Conservation (phyloP, 306 rosid species). For the Begonia peltatifolia region DNA sequence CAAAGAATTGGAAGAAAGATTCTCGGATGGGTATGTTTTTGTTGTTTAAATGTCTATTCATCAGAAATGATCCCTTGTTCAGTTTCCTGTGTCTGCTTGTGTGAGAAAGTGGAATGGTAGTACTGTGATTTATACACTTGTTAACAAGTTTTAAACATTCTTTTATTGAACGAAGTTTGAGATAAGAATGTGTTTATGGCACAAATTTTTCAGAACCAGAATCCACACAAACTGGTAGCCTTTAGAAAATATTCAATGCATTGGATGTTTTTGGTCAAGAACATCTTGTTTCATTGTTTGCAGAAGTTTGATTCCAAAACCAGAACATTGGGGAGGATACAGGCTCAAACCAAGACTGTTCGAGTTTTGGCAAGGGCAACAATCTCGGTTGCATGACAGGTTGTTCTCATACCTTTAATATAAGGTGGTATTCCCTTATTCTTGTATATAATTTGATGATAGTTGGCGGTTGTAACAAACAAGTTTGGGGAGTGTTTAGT, state of each 20-base stretch:
- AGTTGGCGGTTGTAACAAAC: too few relatives aligned
- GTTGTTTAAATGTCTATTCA: background rate
- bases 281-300: slow-evolving; percentile 15
- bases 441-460: too few relatives aligned
- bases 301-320: slow-evolving; percentile 84
- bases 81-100: background rate
- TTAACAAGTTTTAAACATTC: too few relatives aligned
- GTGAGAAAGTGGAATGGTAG: background rate
- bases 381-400: slow-evolving; percentile 98
- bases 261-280: slow-evolving; percentile 11
- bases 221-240: too few relatives aligned
- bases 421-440: slow-evolving; percentile 19
- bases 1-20: slow-evolving; percentile 57
- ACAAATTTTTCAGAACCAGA: background rate
- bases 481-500: too few relatives aligned
- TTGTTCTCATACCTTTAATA: slow-evolving; percentile 53
- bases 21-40: slow-evolving; percentile 67
- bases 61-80: slow-evolving; percentile 1
- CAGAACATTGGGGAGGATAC: slow-evolving; percentile 94
- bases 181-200: background rate
- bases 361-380: slow-evolving; percentile 98
- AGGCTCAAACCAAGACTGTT: slow-evolving; percentile 65
- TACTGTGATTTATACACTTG: too few relatives aligned
- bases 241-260: background rate
- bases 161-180: too few relatives aligned